Percentiles rank a stretch among this genome's conserved stretches.
These are phyloP conservation scores for Paecilomyces variotii DNA, from an alignment of 2,329 filamentous ascomycete genomes.

Conservation along the genomic window DNA sequence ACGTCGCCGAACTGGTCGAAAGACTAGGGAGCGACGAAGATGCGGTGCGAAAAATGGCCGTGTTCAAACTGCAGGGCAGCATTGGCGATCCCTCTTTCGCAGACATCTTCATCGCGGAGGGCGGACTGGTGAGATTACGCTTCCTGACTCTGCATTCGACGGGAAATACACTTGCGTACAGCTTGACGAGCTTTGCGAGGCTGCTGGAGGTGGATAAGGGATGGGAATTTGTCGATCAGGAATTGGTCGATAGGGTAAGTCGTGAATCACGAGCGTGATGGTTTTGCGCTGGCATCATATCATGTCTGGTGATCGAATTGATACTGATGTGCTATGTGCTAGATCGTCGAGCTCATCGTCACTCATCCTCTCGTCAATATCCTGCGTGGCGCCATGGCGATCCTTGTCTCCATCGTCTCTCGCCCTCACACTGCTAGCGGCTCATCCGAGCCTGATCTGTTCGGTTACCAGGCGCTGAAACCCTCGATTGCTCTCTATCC, in stretches of 20 bases:
- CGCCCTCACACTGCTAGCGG: constrained; percentile 60
- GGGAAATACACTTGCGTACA: constrained; percentile 93
- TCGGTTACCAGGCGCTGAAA: constrained; percentile 85
- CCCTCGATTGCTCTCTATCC: constrained; percentile 86
- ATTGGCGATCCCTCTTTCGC: constrained; percentile 96
- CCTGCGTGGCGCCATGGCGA: constrained; percentile 90
- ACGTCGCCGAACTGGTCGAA: constrained; percentile 51
- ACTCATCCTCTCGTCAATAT: constrained; percentile 96
- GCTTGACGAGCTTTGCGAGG: constrained; percentile 77
- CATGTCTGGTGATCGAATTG: not conserved
- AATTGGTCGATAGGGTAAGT: constrained; percentile 52
- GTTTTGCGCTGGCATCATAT: not conserved
- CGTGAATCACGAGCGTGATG: constrained; percentile 3
- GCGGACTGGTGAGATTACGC: constrained; percentile 72
- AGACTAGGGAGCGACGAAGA: constrained; percentile 63
- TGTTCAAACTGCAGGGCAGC: constrained; percentile 91
- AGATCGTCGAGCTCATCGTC: constrained; percentile 86
- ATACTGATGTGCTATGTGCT: constrained; percentile 3
- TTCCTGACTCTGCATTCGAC: constrained; percentile 75
- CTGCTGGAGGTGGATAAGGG: constrained; percentile 95
- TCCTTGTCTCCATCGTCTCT: constrained; percentile 85
- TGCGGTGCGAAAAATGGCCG: constrained; percentile 93
- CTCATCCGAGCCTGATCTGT: constrained; percentile 51
- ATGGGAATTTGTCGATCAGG: constrained; percentile 62
- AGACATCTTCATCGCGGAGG: constrained; percentile 87